phyloP scores from a whole-genome alignment of 2,329 filamentous ascomycete genomes.

The Pseudocercospora musae region DNA sequence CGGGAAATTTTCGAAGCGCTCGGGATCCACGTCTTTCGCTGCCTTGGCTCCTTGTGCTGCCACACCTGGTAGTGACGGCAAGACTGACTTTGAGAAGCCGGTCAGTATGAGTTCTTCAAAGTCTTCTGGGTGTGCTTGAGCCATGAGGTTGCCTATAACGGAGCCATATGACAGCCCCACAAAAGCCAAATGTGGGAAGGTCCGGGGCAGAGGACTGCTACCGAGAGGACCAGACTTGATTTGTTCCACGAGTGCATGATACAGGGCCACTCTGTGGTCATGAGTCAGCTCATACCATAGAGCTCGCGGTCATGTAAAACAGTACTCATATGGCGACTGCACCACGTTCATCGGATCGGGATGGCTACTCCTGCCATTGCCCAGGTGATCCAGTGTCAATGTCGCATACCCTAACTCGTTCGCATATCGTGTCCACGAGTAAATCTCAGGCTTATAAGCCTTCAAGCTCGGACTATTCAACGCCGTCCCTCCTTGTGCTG shows the following conservation, averaged over 20 bases:
- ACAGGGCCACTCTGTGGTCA: constrained; percentile 6
- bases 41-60: constrained; percentile 4
- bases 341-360: constrained; percentile 12
- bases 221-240: constrained; percentile 4
- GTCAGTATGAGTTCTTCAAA: constrained; percentile 19
- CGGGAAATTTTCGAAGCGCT: constrained; percentile 10
- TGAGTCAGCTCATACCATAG: not conserved
- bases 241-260: constrained; percentile 9
- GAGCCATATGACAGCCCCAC: constrained; percentile 17
- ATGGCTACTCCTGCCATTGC: constrained; percentile 12
- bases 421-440: constrained; percentile 17
- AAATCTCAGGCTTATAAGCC: constrained; percentile 12
- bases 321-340: constrained; percentile 15
- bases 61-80: constrained; percentile 15
- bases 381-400: constrained; percentile 14
- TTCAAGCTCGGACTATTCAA: not conserved
- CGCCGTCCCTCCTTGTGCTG: constrained; percentile 12
- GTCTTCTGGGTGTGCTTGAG: constrained; percentile 10
- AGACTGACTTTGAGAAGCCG: constrained; percentile 14
- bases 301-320: not conserved
- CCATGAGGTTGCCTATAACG: constrained; percentile 7
- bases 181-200: constrained; percentile 9
- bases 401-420: constrained; percentile 11
- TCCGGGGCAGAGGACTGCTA: not conserved
- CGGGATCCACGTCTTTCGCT: constrained; percentile 10